These are phyloP conservation scores for Nitzschia inconspicua DNA, from an alignment of 108 stramenopile species.

Conservation along the genomic window DNA sequence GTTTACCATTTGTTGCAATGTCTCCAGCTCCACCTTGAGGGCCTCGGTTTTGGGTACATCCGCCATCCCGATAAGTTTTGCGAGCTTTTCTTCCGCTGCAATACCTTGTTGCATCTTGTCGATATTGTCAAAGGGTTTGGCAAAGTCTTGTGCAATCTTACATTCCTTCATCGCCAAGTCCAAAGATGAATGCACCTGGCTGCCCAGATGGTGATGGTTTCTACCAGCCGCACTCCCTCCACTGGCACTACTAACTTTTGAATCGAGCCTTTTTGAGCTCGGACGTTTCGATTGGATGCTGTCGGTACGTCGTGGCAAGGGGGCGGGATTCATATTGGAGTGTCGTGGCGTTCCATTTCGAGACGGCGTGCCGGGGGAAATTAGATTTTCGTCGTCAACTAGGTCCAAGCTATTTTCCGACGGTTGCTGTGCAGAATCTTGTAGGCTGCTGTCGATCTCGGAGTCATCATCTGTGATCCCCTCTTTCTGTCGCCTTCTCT, in stretches of 20 bases:
- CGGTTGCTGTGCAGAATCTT: slow-evolving; percentile 16
- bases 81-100: slow-evolving; percentile 19
- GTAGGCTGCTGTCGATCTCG: slow-evolving; percentile 19
- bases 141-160: slow-evolving; percentile 20
- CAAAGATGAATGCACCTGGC: not conserved
- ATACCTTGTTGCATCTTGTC: slow-evolving; percentile 11
- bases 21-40: slow-evolving; percentile 15
- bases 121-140: not conserved
- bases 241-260: no score
- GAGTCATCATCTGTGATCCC: slow-evolving; percentile 26
- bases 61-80: slow-evolving; percentile 1
- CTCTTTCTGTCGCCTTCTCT: slow-evolving; percentile 2
- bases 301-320: no score
- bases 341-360: not conserved
- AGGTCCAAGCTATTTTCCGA: slow-evolving; percentile 8
- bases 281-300: no score
- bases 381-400: not conserved
- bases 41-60: not conserved
- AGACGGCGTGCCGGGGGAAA: no score
- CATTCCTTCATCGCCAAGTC: not conserved
- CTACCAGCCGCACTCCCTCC: not conserved
- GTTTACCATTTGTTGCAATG: slow-evolving; percentile 7
- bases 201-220: not conserved
- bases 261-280: no score
- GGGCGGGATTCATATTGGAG: not conserved